Evolutionary conservation across 2,329 filamentous ascomycete species (phyloP), one percentile per base, ranked within the genome.

Genomic region (Aspergillus uvarum): DNA sequence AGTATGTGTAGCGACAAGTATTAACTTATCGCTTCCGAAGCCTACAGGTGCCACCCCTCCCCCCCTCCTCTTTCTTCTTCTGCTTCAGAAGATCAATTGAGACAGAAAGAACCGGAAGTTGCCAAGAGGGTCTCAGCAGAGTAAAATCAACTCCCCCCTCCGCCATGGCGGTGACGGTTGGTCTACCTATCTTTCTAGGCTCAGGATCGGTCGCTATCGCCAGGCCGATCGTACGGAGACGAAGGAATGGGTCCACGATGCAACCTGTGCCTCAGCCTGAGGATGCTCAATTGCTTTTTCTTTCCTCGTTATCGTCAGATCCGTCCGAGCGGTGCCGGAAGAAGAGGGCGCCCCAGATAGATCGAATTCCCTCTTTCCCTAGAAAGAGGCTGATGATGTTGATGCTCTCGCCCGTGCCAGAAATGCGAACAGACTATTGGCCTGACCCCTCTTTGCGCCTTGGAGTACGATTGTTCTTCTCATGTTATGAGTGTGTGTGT

Each of bases 131-230:
- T 51, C n/a, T 31, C n/a, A 16, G 14, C 19, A 38, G 31, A 26
- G 51, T 49, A 32, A 31, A 31, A 29, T 47, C 48, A 8, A 26
- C 2, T 8, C 47, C 11, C 8, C 32, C 32, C 32, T 35, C 32
- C 32, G 11, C 12, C 12, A 47, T 62, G 63, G 63, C 59, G 59
- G 65, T 67, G 61, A 61, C 65, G 42, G 51, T 47, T 38, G 47
- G 24, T 32, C n/a, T n/a, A n/a, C n/a, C 26, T 26, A 14, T 31
- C 52, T 47, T 26, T 22, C 32, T 19, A 24, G 11, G 42, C 24
- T 31, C 16, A 32, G 11, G 53, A n/a, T 31, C 29, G 29, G 53
- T 31, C 53, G 47, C 42, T 48, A 55, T 55, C 53, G 47, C 42
- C 22, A 55, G 21, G 55, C 14, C 24, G 24, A 55, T 50, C 48